Conservation (phyloP, 2,329 filamentous ascomycete genomes). For the Trichoderma endophyticum region DNA sequence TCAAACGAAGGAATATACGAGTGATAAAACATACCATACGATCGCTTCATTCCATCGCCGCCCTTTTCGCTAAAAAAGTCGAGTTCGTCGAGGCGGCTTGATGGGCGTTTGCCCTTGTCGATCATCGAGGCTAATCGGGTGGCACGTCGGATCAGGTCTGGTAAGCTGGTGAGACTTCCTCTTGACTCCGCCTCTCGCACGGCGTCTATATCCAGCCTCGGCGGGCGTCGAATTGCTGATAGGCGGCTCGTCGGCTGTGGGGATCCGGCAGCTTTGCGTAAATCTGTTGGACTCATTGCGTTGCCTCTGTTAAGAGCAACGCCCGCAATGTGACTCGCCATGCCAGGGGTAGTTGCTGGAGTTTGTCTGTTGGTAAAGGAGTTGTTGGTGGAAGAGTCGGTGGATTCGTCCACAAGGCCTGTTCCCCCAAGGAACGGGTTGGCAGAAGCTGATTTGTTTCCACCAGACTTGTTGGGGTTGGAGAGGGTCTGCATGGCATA, state of each 20-base stretch:
- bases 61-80: constrained; percentile 47
- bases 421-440: constrained; percentile 13
- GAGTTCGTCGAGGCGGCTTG: constrained; percentile 55
- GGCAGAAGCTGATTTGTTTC: background rate
- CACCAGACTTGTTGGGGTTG: background rate
- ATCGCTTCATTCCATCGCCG: constrained; percentile 36
- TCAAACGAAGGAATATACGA: background rate
- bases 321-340: constrained; percentile 24
- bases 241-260: constrained; percentile 40
- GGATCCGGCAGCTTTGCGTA: constrained; percentile 29
- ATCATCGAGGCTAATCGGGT: constrained; percentile 84
- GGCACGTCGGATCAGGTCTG: constrained; percentile 85
- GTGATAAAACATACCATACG: constrained; percentile 34
- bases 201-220: constrained; percentile 76
- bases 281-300: constrained; percentile 44
- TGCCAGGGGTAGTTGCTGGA: constrained; percentile 20
- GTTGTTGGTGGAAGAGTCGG: constrained; percentile 43
- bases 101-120: constrained; percentile 70
- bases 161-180: constrained; percentile 86
- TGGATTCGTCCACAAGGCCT: constrained; percentile 45
- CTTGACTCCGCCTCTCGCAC: constrained; percentile 77
- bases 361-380: constrained; percentile 30
- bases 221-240: constrained; percentile 62
- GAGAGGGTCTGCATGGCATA: background rate
- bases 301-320: constrained; percentile 48